These are phyloP conservation scores for Setaria viridis DNA, from an alignment of 202 grass and related monocot genomes.

Conservation along the genomic window DNA sequence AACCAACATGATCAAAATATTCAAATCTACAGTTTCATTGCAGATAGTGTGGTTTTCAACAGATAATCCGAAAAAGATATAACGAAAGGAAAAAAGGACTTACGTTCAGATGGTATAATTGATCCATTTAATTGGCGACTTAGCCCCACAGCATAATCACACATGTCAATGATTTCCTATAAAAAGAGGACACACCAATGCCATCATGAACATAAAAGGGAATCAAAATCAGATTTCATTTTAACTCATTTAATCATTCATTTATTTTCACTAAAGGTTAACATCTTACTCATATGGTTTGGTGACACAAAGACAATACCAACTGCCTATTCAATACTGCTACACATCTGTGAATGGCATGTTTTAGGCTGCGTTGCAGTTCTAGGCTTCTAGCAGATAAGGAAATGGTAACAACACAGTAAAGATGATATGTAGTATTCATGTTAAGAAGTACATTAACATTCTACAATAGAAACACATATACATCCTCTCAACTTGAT, in stretches of 20 bases:
- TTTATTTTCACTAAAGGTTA: background rate
- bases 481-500: background rate
- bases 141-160: slow-evolving; percentile 99
- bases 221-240: slow-evolving; percentile 17
- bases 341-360: slow-evolving; percentile 17
- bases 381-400: background rate
- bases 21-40: slow-evolving; percentile 1
- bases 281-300: background rate
- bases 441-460: background rate
- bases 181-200: slow-evolving; percentile 25
- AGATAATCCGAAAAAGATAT: background rate
- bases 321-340: slow-evolving; percentile 8
- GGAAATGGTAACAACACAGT: slow-evolving; percentile 1
- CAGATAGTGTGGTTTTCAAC: slow-evolving; percentile 23
- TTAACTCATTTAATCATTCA: slow-evolving; percentile 17
- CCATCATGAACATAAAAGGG: slow-evolving; percentile 15
- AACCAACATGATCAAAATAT: slow-evolving; percentile 16
- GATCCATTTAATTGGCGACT: slow-evolving; percentile 97
- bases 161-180: slow-evolving; percentile 99
- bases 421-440: background rate
- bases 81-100: slow-evolving; percentile 43
- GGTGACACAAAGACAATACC: slow-evolving; percentile 5
- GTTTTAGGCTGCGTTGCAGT: background rate
- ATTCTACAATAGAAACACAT: slow-evolving; percentile 3
- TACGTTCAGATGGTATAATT: slow-evolving; percentile 98